Percentiles rank a stretch among this genome's conserved stretches.
phyloP scores from a whole-genome alignment of 2,329 filamentous ascomycete genomes.

The Colletotrichum sp. region DNA sequence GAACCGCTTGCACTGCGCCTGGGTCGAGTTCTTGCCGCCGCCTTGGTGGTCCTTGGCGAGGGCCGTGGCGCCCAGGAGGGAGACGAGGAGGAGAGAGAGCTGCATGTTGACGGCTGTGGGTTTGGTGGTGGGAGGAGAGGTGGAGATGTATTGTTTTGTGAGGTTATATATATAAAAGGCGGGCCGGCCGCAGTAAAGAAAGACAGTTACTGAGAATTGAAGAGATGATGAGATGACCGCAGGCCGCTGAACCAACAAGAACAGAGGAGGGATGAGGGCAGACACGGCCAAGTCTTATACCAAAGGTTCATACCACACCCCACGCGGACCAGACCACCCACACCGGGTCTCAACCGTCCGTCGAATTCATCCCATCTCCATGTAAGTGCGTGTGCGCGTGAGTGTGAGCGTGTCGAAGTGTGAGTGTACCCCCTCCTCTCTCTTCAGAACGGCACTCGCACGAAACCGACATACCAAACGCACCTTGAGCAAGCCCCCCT shows the following conservation, averaged over 20 bases:
- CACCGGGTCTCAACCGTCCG: background rate
- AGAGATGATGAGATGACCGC: slow-evolving; percentile 17
- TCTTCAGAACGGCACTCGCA: slow-evolving; percentile 9
- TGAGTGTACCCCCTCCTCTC: background rate
- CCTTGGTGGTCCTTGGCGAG: slow-evolving; percentile 33
- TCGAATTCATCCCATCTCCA: slow-evolving; percentile 12
- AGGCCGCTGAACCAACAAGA: background rate
- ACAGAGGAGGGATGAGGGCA: background rate
- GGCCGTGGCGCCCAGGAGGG: slow-evolving; percentile 4
- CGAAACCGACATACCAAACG: slow-evolving; percentile 21
- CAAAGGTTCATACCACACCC: slow-evolving; percentile 13
- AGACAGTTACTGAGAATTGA: background rate
- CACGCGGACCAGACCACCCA: background rate
- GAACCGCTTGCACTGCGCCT: slow-evolving; percentile 37
- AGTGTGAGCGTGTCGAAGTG: background rate
- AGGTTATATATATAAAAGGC: background rate
- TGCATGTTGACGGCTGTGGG: slow-evolving; percentile 11
- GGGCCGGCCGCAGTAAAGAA: slow-evolving; percentile 19
- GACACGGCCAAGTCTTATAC: slow-evolving; percentile 18
- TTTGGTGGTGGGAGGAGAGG: background rate
- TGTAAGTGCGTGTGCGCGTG: background rate
- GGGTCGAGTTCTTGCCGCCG: slow-evolving; percentile 27
- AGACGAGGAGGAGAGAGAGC: slow-evolving; percentile 12
- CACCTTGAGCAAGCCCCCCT: background rate
- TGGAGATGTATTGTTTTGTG: background rate